Base-by-base conservation (phyloP, 1,284 basidiomycete genomes). In the Tilletia walkeri region DNA sequence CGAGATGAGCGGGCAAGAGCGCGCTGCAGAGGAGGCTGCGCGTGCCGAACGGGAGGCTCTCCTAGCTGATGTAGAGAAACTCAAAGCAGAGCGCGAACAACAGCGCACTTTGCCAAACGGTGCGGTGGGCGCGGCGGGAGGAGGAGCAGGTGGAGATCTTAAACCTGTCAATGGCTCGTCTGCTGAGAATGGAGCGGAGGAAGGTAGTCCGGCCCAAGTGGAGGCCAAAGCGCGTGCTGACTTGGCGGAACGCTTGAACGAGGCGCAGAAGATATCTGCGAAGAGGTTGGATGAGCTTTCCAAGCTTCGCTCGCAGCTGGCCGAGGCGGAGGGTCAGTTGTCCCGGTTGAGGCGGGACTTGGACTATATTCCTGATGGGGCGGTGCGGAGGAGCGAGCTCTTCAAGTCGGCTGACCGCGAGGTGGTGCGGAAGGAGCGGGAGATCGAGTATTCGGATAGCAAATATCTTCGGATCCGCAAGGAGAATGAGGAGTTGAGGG, bases 401-500 rank as follows among this genome's bases (percentile, higher is more conserved):
- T 63, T 63, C 36, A 63, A 63, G 6, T 38, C 59, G 36, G 38
- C 59, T 18, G 59, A 63, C 20, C 59, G 59, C 3, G 36, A 63
- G 34, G 59, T 63, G 34, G 34, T 38, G 12, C 30, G 59, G 12
- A 24, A 39, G 59, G 59, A 73, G 66, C 69, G 74, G 39, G 72
- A 78, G 49, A 24, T 65, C 20, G 71, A 72, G 67, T 71, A 67
- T 9, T 24, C 71, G 47, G 69, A 68, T n/a, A 30, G 24, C 18
- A 49, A 65, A 18, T 45, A 36, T 47, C 70, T 69, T 20, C 59
- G 71, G 12, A 14, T 78, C 38, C 76, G 78, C 67, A 53, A 61
- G 5, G 82, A 83, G 66, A 80, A 80, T 16, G 69, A 48, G 3
- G 69, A 76, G 10, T 69, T 83, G 69, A 75, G 82, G 14, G 77